These are phyloP conservation scores for Pythium grandisporangium DNA, from an alignment of 352 stramenopile species.

Conservation along the genomic window DNA sequence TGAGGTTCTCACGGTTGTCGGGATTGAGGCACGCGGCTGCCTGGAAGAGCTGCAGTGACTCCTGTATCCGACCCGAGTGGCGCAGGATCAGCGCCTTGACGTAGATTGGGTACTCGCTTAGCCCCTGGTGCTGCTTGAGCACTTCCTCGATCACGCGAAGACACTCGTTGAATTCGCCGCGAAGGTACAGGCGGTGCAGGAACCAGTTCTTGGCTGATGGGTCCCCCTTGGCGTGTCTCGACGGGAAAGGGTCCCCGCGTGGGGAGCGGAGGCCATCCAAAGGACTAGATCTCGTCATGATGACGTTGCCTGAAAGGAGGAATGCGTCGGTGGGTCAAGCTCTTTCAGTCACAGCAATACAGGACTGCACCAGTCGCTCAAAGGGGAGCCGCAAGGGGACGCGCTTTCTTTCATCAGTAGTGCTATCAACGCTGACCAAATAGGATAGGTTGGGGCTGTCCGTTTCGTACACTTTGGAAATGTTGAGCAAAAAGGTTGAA, in stretches of 20 bases:
- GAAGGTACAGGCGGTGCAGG: slow-evolving; percentile 75
- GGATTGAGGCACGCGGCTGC: slow-evolving; percentile 88
- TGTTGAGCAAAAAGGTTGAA: too few relatives aligned
- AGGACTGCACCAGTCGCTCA: too few relatives aligned
- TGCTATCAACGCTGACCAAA: too few relatives aligned
- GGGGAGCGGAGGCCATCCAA: slow-evolving; percentile 53
- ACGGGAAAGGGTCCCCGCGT: slow-evolving; percentile 22
- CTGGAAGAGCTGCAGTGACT: slow-evolving; percentile 89
- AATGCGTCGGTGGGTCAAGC: too few relatives aligned
- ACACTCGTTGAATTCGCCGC: slow-evolving; percentile 85
- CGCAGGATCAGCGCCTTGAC: slow-evolving; percentile 89
- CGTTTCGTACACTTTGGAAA: too few relatives aligned
- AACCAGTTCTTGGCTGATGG: slow-evolving; percentile 75
- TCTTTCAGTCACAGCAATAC: too few relatives aligned
- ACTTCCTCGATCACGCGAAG: slow-evolving; percentile 86
- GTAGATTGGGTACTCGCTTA: slow-evolving; percentile 91
- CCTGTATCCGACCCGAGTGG: slow-evolving; percentile 83
- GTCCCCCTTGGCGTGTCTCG: slow-evolving; percentile 13
- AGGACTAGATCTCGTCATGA: background rate
- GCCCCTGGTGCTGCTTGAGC: slow-evolving; percentile 67
- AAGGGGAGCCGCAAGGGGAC: too few relatives aligned
- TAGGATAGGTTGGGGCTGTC: too few relatives aligned
- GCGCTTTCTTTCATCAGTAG: too few relatives aligned
- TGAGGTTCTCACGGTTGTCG: slow-evolving; percentile 88
- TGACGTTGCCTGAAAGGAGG: too few relatives aligned